These are phyloP conservation scores for Trametes versicolor DNA, from an alignment of 1,284 basidiomycete species.

Conservation along the genomic window DNA sequence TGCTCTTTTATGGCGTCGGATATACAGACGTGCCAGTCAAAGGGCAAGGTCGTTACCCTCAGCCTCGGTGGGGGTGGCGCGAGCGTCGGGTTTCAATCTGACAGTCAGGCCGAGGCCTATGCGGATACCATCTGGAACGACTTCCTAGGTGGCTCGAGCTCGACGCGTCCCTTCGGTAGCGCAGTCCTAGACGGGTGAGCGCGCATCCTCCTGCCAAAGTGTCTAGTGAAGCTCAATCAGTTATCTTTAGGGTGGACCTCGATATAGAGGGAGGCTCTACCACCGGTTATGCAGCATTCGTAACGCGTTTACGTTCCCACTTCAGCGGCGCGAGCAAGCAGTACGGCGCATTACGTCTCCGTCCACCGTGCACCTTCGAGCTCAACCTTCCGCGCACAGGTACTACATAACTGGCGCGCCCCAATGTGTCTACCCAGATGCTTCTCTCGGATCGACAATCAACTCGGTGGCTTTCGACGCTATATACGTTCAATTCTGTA, in stretches of 20 bases:
- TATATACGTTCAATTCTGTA: slow-evolving; percentile 63
- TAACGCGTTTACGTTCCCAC: slow-evolving; percentile 64
- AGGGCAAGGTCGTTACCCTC: slow-evolving; percentile 67
- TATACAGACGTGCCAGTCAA: slow-evolving; percentile 66
- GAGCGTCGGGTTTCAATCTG: slow-evolving; percentile 62
- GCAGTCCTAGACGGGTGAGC: slow-evolving; percentile 71
- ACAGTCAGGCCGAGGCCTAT: slow-evolving; percentile 60
- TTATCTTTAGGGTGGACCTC: slow-evolving; percentile 61
- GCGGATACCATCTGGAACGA: slow-evolving; percentile 72
- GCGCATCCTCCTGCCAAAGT: neutral
- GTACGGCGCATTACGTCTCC: slow-evolving; percentile 46
- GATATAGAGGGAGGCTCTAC: slow-evolving; percentile 72
- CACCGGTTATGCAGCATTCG: slow-evolving; percentile 65
- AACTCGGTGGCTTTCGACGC: slow-evolving; percentile 65
- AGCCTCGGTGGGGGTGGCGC: slow-evolving; percentile 46
- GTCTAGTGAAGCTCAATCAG: slow-evolving; percentile 6
- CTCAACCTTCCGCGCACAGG: slow-evolving; percentile 44
- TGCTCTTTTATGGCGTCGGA: slow-evolving; percentile 63
- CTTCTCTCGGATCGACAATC: slow-evolving; percentile 58
- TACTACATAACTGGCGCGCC: slow-evolving; percentile 72
- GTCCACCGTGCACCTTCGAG: neutral
- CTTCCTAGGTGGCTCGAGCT: slow-evolving; percentile 66
- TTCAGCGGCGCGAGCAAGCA: slow-evolving; percentile 60
- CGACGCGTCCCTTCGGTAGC: slow-evolving; percentile 67
- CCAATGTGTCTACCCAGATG: slow-evolving; percentile 64